phyloP scores from a whole-genome alignment of 768 basidiomycete genomes.

The Porphyrellus cyaneotinctus region DNA sequence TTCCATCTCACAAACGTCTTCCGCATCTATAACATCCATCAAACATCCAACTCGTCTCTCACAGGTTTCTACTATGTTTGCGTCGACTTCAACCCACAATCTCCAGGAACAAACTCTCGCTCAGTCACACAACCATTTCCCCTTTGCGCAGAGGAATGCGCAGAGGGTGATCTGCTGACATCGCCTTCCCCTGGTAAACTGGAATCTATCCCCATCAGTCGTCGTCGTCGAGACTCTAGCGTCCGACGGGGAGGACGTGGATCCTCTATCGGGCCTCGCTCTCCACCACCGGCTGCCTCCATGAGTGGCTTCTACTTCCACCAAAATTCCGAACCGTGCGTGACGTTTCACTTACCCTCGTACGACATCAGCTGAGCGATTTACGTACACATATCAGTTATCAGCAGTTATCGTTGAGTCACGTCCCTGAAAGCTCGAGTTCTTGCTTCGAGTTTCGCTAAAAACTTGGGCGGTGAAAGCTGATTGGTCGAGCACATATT shows the following conservation, averaged over 20 bases:
- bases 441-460: slow-evolving; percentile 86
- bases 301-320: slow-evolving; percentile 95
- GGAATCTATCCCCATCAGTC: slow-evolving; percentile 36
- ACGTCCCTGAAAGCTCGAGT: slow-evolving; percentile 69
- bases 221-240: slow-evolving; percentile 44
- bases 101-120: slow-evolving; percentile 34
- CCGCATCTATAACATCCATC: slow-evolving; percentile 13
- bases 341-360: slow-evolving; percentile 19
- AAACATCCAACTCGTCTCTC: slow-evolving; percentile 4
- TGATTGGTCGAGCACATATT: neutral
- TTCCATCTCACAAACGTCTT: neutral
- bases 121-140: slow-evolving; percentile 36
- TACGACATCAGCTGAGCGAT: slow-evolving; percentile 6
- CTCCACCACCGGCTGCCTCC: slow-evolving; percentile 53
- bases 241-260: slow-evolving; percentile 43
- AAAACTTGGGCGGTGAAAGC: slow-evolving; percentile 21
- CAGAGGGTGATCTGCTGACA: slow-evolving; percentile 26
- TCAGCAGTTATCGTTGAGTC: slow-evolving; percentile 80
- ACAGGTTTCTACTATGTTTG: slow-evolving; percentile 93
- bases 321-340: slow-evolving; percentile 88
- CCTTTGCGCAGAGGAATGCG: slow-evolving; percentile 26
- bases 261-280: slow-evolving; percentile 44
- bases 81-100: slow-evolving; percentile 81
- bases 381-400: slow-evolving; percentile 48
- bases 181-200: slow-evolving; percentile 33